Conservation (phyloP, 768 basidiomycete species). For the Inosperma sp. region DNA sequence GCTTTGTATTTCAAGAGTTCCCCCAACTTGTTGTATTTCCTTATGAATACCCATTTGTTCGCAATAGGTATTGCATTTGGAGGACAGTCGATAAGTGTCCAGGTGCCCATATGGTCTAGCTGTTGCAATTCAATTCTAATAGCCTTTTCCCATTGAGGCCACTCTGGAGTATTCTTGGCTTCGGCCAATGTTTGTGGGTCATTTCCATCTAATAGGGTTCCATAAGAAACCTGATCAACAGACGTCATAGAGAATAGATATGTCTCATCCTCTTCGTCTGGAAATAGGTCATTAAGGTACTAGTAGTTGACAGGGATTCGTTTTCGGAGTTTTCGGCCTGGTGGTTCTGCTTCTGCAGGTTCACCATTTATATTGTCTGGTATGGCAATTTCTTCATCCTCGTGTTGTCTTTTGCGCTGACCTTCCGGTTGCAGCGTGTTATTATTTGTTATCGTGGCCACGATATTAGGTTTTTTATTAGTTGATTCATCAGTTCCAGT, state of each 20-base stretch:
- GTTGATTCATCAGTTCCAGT: too few species aligned
- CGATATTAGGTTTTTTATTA: too few species aligned
- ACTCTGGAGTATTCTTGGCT: neutral
- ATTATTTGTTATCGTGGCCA: neutral
- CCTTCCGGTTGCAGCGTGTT: neutral
- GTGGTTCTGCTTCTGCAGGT: neutral
- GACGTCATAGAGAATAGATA: too few species aligned
- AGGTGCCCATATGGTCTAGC: neutral
- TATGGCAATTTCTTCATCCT: neutral
- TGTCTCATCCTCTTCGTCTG: neutral
- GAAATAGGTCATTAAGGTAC: neutral
- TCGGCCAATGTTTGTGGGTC: neutral
- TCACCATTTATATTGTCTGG: too few species aligned
- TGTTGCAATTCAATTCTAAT: neutral
- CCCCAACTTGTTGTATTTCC: conserved; percentile 18
- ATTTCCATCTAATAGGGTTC: too few species aligned
- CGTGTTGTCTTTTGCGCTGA: neutral
- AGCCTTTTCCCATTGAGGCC: neutral
- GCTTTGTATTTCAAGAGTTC: conserved; percentile 32
- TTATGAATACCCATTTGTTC: conserved; percentile 16
- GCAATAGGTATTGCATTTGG: neutral
- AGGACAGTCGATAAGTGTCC: neutral
- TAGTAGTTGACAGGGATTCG: neutral
- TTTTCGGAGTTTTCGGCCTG: neutral
- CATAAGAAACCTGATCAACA: neutral